A percentile compares a stretch with the other conserved stretches of the same genome.
Conservation (phyloP, 2,329 filamentous ascomycete genomes). For the Colletotrichum sp. region DNA sequence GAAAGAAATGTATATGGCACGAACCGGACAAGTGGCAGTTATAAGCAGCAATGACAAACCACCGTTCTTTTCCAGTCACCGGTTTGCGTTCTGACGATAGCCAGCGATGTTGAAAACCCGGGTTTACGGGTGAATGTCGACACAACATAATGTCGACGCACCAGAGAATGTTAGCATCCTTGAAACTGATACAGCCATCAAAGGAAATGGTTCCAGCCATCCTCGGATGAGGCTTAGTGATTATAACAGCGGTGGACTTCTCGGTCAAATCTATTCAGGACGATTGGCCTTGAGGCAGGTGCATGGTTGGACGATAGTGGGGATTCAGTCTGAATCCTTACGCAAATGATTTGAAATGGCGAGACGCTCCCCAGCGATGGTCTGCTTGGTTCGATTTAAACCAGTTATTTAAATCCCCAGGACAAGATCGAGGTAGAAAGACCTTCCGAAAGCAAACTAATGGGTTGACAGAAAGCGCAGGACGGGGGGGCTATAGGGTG, state of each 20-base stretch:
- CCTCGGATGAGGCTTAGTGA: not conserved
- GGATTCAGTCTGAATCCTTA: not conserved
- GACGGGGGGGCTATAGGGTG: not conserved
- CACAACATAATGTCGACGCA: not conserved
- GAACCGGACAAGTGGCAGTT: not conserved
- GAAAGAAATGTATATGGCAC: conserved; percentile 6
- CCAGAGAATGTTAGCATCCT: not conserved
- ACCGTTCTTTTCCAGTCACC: not conserved
- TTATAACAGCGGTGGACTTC: not conserved
- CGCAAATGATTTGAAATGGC: not conserved
- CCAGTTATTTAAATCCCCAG: not conserved
- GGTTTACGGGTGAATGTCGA: not conserved
- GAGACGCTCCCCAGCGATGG: not conserved
- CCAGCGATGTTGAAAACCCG: not conserved
- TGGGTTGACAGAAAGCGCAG: not conserved
- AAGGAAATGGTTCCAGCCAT: not conserved
- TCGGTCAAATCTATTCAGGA: not conserved
- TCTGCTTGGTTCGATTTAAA: not conserved
- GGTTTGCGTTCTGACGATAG: not conserved
- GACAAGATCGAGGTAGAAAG: not conserved
- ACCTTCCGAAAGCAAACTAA: not conserved
- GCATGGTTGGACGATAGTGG: not conserved
- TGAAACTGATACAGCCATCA: not conserved
- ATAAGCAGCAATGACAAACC: conserved; percentile 9
- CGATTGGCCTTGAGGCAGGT: not conserved